A percentile compares a stretch with the other conserved stretches of the same genome.
These are phyloP conservation scores for Neonectria punicea DNA, from an alignment of 2,329 filamentous ascomycete genomes.

Conservation along the genomic window DNA sequence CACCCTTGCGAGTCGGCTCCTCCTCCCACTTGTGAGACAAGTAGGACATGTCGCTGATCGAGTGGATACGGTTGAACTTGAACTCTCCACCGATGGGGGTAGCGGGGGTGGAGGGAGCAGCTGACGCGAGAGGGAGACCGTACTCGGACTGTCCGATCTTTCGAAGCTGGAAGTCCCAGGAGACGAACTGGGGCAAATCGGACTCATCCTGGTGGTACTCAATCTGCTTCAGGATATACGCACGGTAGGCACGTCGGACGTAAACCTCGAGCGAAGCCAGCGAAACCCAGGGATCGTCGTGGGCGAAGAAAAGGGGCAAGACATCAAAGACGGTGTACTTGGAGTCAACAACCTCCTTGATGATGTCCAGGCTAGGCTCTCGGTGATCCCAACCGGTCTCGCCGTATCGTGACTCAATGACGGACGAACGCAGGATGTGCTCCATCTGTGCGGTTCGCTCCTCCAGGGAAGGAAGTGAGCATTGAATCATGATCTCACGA, in stretches of 20 bases:
- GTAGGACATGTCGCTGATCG: slow-evolving; percentile 97
- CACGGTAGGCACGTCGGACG: slow-evolving; percentile 94
- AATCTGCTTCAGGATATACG: slow-evolving; percentile 89
- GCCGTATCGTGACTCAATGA: slow-evolving; percentile 96
- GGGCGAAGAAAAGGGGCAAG: slow-evolving; percentile 91
- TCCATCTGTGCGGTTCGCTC: slow-evolving; percentile 98
- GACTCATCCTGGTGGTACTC: slow-evolving; percentile 87
- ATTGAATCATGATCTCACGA: slow-evolving; percentile 96
- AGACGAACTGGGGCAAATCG: slow-evolving; percentile 76
- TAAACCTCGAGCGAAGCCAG: slow-evolving; percentile 96
- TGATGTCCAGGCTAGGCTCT: slow-evolving; percentile 86
- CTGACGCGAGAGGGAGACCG: slow-evolving; percentile 81
- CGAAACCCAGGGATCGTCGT: slow-evolving; percentile 93
- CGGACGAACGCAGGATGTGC: slow-evolving; percentile 94
- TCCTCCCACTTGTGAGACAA: slow-evolving; percentile 76
- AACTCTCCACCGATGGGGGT: slow-evolving; percentile 72
- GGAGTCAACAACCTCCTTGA: slow-evolving; percentile 98
- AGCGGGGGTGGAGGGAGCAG: slow-evolving; percentile 84
- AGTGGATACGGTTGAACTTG: slow-evolving; percentile 84
- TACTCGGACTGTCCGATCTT: slow-evolving; percentile 95
- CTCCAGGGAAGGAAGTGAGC: slow-evolving; percentile 93
- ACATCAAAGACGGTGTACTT: slow-evolving; percentile 99
- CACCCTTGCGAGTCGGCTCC: slow-evolving; percentile 89
- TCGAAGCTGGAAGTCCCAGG: slow-evolving; percentile 95
- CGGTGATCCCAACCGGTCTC: slow-evolving; percentile 97